Conservation (phyloP, 176 grass and related monocot genomes). For the Dactylis glomerata region DNA sequence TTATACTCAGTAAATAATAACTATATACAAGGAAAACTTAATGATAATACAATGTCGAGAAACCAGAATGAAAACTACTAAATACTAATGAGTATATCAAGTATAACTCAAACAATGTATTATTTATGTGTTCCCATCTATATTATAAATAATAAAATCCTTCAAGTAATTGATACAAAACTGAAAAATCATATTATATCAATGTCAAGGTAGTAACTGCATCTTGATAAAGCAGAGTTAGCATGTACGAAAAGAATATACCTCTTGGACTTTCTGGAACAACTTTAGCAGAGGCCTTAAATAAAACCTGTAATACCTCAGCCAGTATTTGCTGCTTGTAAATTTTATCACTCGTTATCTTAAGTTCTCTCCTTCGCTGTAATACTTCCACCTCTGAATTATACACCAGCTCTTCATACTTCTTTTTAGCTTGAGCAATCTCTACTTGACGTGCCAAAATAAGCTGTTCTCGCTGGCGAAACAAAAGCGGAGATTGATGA, state of each 20-base stretch:
- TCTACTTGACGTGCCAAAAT: slow-evolving; percentile 31
- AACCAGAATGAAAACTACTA: not conserved
- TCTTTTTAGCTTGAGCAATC: slow-evolving; percentile 32
- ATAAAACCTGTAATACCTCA: slow-evolving; percentile 36
- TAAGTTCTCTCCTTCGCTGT: slow-evolving; percentile 30
- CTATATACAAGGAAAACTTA: not conserved
- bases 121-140: not conserved
- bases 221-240: slow-evolving; percentile 10
- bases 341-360: slow-evolving; percentile 29
- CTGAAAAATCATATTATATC: not conserved
- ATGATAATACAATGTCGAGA: not conserved
- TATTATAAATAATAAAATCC: not conserved
- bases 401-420: slow-evolving; percentile 35
- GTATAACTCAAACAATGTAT: not conserved
- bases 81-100: not conserved
- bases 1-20: not conserved
- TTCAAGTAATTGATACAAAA: not conserved
- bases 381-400: slow-evolving; percentile 35
- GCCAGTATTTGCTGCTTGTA: slow-evolving; percentile 49
- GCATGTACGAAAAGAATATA: slow-evolving; percentile 11
- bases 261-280: slow-evolving; percentile 29
- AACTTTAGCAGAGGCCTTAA: slow-evolving; percentile 4
- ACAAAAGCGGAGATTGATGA: slow-evolving; percentile 17
- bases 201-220: not conserved
- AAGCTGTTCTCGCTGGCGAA: slow-evolving; percentile 33